Evolutionary conservation across 1,284 basidiomycete species (phyloP).

Genomic region (Leccinum brunneo-olivaceum): DNA sequence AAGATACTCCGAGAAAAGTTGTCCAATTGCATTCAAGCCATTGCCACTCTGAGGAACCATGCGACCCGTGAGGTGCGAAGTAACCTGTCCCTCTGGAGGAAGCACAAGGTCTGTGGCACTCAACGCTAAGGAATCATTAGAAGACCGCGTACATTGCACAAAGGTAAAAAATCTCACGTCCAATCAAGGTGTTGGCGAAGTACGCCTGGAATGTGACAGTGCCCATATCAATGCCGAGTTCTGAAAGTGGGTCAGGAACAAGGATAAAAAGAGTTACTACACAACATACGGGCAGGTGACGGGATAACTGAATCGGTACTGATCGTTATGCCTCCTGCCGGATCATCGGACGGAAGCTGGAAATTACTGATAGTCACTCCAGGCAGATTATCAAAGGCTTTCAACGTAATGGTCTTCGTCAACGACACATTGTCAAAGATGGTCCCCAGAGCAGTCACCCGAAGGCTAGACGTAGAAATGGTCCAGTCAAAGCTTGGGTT

Average conservation of each 20-base stretch:
- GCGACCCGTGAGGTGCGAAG: constrained; percentile 52
- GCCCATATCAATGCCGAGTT: constrained; percentile 70
- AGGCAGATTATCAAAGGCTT: constrained; percentile 66
- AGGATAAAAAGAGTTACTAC: background rate
- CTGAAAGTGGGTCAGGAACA: constrained; percentile 25
- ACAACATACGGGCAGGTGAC: constrained; percentile 53
- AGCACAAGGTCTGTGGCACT: constrained; percentile 47
- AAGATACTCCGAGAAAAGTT: constrained; percentile 64
- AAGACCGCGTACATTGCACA: background rate
- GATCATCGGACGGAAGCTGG: constrained; percentile 56
- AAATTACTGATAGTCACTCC: constrained; percentile 70
- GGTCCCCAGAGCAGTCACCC: constrained; percentile 61
- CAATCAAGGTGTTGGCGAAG: constrained; percentile 48
- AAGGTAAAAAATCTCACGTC: constrained; percentile 39
- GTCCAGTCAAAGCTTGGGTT: constrained; percentile 66
- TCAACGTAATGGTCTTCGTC: constrained; percentile 59
- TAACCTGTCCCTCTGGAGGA: constrained; percentile 43
- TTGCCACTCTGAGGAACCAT: constrained; percentile 57
- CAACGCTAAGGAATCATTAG: constrained; percentile 37
- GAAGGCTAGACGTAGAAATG: constrained; percentile 57
- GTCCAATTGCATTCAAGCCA: constrained; percentile 51
- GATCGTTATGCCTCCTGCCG: constrained; percentile 65
- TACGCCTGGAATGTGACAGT: constrained; percentile 60
- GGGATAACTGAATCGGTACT: constrained; percentile 63
- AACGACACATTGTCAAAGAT: constrained; percentile 64